phyloP scores from a whole-genome alignment of 768 basidiomycete genomes.

The Leucocoprinus birnbaumii region DNA sequence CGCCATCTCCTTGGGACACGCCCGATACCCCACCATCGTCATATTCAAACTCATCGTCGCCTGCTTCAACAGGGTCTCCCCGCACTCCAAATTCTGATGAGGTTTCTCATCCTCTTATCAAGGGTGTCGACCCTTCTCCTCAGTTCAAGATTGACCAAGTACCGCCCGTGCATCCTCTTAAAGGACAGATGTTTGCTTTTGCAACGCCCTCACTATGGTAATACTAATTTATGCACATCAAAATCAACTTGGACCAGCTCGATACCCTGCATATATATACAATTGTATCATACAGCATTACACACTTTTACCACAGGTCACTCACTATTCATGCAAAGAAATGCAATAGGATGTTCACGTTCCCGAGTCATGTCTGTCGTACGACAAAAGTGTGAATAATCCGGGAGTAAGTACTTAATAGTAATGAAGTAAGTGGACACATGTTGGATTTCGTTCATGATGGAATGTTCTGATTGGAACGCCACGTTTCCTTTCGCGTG shows the following conservation, averaged over 20 bases:
- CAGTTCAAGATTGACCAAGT: slow-evolving; percentile 31
- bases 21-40: slow-evolving; percentile 57
- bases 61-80: slow-evolving; percentile 60
- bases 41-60: slow-evolving; percentile 51
- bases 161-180: slow-evolving; percentile 40
- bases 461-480: slow-evolving; percentile 12
- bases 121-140: slow-evolving; percentile 38
- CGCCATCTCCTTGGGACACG: slow-evolving; percentile 25
- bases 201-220: slow-evolving; percentile 64
- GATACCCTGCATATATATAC: background rate
- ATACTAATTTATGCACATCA: slow-evolving; percentile 20
- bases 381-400: too few relatives aligned
- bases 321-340: too few relatives aligned
- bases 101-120: slow-evolving; percentile 47
- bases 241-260: background rate
- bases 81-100: slow-evolving; percentile 54
- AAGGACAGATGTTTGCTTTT: slow-evolving; percentile 63
- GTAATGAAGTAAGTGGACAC: background rate
- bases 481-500: slow-evolving; percentile 10
- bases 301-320: too few relatives aligned
- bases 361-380: too few relatives aligned
- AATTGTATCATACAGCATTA: too few relatives aligned
- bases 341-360: too few relatives aligned
- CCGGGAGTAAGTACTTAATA: too few relatives aligned
- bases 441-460: background rate